Evolutionary conservation across 441 rosid species (phyloP), one percentile per base, ranked within the genome.

Genomic region (Arabidopsis lyrata): DNA sequence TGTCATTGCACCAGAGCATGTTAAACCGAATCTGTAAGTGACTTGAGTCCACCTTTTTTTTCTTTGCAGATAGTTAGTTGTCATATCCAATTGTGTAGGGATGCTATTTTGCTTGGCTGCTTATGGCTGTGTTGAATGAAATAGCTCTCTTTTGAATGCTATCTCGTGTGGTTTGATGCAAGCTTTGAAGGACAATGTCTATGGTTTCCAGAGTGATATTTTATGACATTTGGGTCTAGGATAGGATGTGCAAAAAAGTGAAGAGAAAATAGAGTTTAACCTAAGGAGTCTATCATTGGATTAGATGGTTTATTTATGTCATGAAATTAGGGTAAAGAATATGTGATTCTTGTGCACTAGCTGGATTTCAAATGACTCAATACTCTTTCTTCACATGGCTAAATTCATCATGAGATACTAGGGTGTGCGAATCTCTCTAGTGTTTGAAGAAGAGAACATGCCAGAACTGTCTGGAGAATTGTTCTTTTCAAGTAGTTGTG

Each of bases 1-100:
- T 83, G 84, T 84, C 55, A 73, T 95, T 61, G 85, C 87, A 68
- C 86, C 85, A 4, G 93, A 89, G 76, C 52, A 83, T 59, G 92
- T 95, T 69, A 93, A 89, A 78, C 95, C 97, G 5, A 90, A 85
- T 67, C 41, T 95, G 99, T 95, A 81, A 95, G 83, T 59, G 14
- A 45, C 67, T 34, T 45, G 5, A 52, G 60, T 39, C 49, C 7
- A 16, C 27, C 63, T 63, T 14, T 3, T 3, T 35, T 55, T 47
- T 13, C 8, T 54, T n/a, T 36, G 35, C 4, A 24, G 15, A 6
- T 44, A 10, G 59, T 31, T 55, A 10, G 24, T 54, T 64, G 20
- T 16, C 15, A n/a, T 20, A 39, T 52, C 6, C 14, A 11, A 0
- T 35, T 59, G n/a, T 64, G 18, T n/a, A 12, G 24, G 41, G 48